These are phyloP conservation scores for Litchi chinensis DNA, from an alignment of 345 rosid genomes.

Conservation along the genomic window DNA sequence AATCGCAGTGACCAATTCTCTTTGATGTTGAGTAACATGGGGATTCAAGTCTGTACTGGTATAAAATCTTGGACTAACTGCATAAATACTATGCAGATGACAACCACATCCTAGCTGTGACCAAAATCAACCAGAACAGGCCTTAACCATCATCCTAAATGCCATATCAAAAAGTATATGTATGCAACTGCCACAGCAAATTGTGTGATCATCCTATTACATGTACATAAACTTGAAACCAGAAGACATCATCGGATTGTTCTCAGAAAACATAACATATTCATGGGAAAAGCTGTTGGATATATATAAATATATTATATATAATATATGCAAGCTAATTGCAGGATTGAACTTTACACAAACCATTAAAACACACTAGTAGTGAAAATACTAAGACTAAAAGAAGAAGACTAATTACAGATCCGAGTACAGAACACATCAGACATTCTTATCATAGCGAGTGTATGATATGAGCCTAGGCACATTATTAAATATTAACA, in stretches of 20 bases:
- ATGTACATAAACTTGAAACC: not conserved
- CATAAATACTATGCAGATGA: too few species aligned
- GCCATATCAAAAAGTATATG: not conserved
- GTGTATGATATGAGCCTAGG: not conserved
- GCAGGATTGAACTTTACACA: not conserved
- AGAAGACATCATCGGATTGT: not conserved
- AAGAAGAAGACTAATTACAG: slow-evolving; percentile 11
- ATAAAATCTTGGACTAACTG: too few species aligned
- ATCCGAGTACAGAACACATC: not conserved
- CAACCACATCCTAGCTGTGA: too few species aligned
- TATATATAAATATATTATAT: not conserved
- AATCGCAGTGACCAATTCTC: too few species aligned
- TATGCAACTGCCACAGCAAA: not conserved
- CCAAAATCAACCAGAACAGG: not conserved
- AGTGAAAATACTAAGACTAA: not conserved
- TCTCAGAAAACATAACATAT: not conserved
- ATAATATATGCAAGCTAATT: not conserved
- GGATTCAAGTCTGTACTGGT: too few species aligned
- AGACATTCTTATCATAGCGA: slow-evolving; percentile 5
- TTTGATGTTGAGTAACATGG: too few species aligned
- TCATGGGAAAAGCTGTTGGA: not conserved
- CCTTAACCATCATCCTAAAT: not conserved
- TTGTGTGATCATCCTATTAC: not conserved
- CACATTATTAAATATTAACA: not conserved
- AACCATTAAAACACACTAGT: slow-evolving; percentile 14